Percentiles rank a stretch among this genome's conserved stretches.
phyloP scores from a whole-genome alignment of 495 filamentous ascomycete genomes.

The Xylaria bambusicola region DNA sequence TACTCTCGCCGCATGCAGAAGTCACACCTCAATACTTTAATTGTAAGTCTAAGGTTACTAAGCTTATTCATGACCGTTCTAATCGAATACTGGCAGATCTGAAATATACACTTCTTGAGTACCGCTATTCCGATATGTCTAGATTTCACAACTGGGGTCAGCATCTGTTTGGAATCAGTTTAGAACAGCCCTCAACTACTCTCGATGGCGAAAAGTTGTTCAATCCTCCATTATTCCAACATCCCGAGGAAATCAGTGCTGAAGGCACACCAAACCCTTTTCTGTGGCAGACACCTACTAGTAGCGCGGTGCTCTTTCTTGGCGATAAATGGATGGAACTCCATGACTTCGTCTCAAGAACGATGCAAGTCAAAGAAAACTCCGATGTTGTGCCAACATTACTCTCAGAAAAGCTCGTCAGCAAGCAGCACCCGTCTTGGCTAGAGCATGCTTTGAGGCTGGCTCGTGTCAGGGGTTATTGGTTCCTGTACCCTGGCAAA shows the following conservation, averaged over 20 bases:
- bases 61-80: not conserved
- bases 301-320: slow-evolving; percentile 76
- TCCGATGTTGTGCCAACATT: slow-evolving; percentile 32
- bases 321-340: slow-evolving; percentile 82
- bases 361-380: slow-evolving; percentile 48
- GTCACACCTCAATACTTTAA: slow-evolving; percentile 76
- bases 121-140: slow-evolving; percentile 63
- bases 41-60: slow-evolving; percentile 49
- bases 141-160: slow-evolving; percentile 43
- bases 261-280: slow-evolving; percentile 53
- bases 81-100: slow-evolving; percentile 44
- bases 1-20: slow-evolving; percentile 76
- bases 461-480: slow-evolving; percentile 70
- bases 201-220: slow-evolving; percentile 59
- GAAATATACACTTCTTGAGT: slow-evolving; percentile 71
- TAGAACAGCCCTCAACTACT: slow-evolving; percentile 67
- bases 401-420: slow-evolving; percentile 51
- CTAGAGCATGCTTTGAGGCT: slow-evolving; percentile 75
- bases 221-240: slow-evolving; percentile 46
- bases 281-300: slow-evolving; percentile 79
- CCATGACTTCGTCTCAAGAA: slow-evolving; percentile 67
- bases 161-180: slow-evolving; percentile 69
- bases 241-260: slow-evolving; percentile 25
- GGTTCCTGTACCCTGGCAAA: slow-evolving; percentile 69
- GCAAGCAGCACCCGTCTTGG: slow-evolving; percentile 70